phyloP scores from a whole-genome alignment of 2,329 filamentous ascomycete species.

The Hypoxylon sp. region DNA sequence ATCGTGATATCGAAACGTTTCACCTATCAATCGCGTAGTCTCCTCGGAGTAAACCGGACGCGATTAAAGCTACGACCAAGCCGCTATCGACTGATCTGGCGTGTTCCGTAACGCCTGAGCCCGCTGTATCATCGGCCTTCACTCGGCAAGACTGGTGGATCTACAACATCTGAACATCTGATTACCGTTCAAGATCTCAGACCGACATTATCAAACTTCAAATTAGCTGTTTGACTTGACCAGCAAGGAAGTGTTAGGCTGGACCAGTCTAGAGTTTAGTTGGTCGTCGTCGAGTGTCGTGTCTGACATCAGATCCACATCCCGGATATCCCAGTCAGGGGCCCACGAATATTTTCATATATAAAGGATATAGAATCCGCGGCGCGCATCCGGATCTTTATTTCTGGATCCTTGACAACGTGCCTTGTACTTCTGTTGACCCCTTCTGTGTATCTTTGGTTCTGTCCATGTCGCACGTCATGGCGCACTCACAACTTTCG shows the following conservation, averaged over 20 bases:
- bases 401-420: conserved; percentile 37
- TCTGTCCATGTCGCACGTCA: conserved; percentile 47
- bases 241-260: conserved; percentile 12
- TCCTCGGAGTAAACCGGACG: conserved; percentile 38
- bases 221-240: conserved; percentile 8
- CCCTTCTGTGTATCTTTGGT: conserved; percentile 38
- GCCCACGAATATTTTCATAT: conserved; percentile 25
- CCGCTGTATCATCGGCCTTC: conserved; percentile 35
- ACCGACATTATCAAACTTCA: conserved; percentile 33
- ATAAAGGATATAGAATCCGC: conserved; percentile 31
- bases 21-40: conserved; percentile 16
- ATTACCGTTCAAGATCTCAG: conserved; percentile 29
- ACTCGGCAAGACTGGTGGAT: conserved; percentile 35
- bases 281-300: conserved; percentile 23
- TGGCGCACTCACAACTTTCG: conserved; percentile 44
- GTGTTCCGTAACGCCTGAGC: conserved; percentile 38
- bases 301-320: conserved; percentile 32
- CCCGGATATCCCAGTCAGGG: conserved; percentile 16
- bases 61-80: conserved; percentile 3
- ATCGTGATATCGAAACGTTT: conserved; percentile 13
- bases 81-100: conserved; percentile 40
- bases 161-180: conserved; percentile 43
- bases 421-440: conserved; percentile 37
- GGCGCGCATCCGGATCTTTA: conserved; percentile 7
- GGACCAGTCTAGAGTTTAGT: conserved; percentile 1